phyloP scores from a whole-genome alignment of 441 rosid genomes.

The Heliophila coronopifolia region DNA sequence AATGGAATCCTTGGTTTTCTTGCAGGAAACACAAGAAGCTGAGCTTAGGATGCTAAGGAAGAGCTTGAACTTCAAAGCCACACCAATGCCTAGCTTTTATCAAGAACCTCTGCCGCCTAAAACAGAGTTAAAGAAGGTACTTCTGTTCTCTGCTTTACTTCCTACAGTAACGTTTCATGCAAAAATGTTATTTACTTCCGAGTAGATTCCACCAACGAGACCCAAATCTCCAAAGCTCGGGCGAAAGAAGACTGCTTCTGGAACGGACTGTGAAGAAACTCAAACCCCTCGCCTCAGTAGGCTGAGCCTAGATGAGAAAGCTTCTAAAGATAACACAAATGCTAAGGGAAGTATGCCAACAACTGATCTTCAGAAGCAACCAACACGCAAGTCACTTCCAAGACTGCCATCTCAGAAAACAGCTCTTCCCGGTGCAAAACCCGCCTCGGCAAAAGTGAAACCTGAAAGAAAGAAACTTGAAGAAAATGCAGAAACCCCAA shows the following conservation, averaged over 20 bases:
- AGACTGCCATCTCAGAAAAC: constrained; percentile 84
- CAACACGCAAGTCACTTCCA: constrained; percentile 71
- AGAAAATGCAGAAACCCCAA: constrained; percentile 27
- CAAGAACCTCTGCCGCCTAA: constrained; percentile 92
- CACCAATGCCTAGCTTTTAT: constrained; percentile 96
- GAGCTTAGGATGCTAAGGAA: constrained; percentile 87
- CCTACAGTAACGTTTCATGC: constrained; percentile 7
- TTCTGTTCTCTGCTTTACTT: constrained; percentile 11
- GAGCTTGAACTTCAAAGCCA: constrained; percentile 90
- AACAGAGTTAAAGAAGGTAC: constrained; percentile 82
- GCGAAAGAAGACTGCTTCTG: constrained; percentile 62
- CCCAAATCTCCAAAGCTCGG: constrained; percentile 99
- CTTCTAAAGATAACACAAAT: constrained; percentile 28
- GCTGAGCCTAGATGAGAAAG: constrained; percentile 68
- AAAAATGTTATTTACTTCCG: constrained; percentile 20
- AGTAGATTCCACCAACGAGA: constrained; percentile 88
- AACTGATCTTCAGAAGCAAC: constrained; percentile 52
- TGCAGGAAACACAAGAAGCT: constrained; percentile 90
- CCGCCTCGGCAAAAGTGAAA: constrained; percentile 30
- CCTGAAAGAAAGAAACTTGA: constrained; percentile 31
- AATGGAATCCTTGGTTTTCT: constrained; percentile 12
- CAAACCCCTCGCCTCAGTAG: constrained; percentile 36
- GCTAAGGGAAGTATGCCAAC: constrained; percentile 41
- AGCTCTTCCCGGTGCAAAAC: constrained; percentile 33
- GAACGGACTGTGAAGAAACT: constrained; percentile 36